phyloP scores from a whole-genome alignment of 805 yeast genomes.

The Tetrapisispora nanseiensis region DNA sequence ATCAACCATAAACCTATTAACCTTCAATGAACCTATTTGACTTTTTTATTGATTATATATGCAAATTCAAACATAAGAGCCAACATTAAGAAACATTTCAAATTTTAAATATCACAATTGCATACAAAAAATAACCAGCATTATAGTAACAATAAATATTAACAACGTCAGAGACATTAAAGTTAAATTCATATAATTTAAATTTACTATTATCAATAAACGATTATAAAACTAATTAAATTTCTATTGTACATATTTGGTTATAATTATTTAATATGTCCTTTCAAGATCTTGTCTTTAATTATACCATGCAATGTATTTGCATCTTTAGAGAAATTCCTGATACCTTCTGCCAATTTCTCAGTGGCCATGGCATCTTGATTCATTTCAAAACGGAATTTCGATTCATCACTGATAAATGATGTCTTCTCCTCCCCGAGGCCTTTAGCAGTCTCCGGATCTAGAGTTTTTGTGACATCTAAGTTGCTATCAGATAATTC shows the following conservation, averaged over 20 bases:
- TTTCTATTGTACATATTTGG: too few species aligned
- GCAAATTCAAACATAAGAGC: neutral
- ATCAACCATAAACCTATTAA: constrained; percentile 1
- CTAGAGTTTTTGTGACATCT: constrained; percentile 69
- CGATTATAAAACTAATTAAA: too few species aligned
- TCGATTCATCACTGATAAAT: constrained; percentile 73
- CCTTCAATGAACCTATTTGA: too few species aligned
- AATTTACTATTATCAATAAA: too few species aligned
- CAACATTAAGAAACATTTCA: too few species aligned
- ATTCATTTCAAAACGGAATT: constrained; percentile 82
- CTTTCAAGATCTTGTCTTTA: neutral
- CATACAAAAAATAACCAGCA: too few species aligned
- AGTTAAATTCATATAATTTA: neutral
- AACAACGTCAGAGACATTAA: too few species aligned
- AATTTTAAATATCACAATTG: too few species aligned
- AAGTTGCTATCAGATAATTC: constrained; percentile 69
- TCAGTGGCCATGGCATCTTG: constrained; percentile 98
- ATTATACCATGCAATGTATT: constrained; percentile 48
- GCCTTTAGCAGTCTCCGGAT: constrained; percentile 48
- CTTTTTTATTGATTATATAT: too few species aligned
- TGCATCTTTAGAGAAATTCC: constrained; percentile 90
- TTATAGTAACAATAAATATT: too few species aligned
- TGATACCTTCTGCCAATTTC: constrained; percentile 94
- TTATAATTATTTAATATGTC: neutral
- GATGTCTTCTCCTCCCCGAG: constrained; percentile 54